Conservation (phyloP, 176 grass and related monocot genomes). For the Rhynchospora tenuis region DNA sequence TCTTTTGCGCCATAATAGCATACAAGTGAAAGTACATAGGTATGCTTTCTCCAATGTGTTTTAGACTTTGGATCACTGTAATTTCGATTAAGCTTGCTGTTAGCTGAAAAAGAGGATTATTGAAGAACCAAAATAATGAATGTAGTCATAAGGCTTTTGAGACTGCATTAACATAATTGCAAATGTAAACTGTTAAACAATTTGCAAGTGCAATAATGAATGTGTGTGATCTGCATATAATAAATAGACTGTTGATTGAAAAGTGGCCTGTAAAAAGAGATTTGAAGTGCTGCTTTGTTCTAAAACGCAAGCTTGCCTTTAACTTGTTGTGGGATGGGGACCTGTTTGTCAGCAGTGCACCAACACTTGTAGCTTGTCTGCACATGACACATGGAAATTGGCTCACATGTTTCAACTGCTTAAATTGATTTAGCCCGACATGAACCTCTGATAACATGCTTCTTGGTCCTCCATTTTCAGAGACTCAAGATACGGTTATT, state of each 20-base stretch:
- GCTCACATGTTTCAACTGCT: constrained; percentile 10
- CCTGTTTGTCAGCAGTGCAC: constrained; percentile 3
- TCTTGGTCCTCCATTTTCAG: background rate
- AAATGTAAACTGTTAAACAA: background rate
- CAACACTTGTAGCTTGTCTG: background rate
- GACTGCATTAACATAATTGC: background rate
- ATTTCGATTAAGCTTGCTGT: background rate
- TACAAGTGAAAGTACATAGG: background rate
- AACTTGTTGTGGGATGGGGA: background rate
- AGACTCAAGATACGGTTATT: background rate
- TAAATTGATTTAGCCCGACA: background rate
- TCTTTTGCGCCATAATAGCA: background rate
- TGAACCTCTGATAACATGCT: background rate
- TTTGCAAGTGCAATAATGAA: background rate
- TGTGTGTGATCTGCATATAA: background rate
- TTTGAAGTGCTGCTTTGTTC: background rate
- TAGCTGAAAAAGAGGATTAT: background rate
- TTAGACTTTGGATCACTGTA: background rate
- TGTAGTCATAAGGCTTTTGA: no score
- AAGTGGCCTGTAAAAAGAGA: background rate
- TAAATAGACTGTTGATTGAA: background rate
- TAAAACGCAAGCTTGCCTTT: background rate
- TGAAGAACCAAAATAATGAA: no score
- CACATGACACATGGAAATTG: background rate
- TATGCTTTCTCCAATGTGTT: background rate